phyloP scores from a whole-genome alignment of 2,329 filamentous ascomycete species.

The Parafenestella ontariensis region DNA sequence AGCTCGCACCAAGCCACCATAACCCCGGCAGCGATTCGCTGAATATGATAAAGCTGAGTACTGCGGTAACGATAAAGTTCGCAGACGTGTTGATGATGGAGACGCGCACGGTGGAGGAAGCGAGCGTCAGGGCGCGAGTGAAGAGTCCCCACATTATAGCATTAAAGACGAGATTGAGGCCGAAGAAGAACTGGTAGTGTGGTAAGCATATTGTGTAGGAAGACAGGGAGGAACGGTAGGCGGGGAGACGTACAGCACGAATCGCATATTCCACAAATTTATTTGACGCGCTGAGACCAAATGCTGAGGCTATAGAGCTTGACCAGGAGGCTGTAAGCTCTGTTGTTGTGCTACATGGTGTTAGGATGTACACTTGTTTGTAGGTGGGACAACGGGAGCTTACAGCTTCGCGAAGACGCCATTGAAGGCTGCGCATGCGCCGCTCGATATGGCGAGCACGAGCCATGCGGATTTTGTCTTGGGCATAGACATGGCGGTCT shows the following conservation, averaged over 20 bases:
- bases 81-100: slow-evolving; percentile 82
- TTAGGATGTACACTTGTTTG: slow-evolving; percentile 12
- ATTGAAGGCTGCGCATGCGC: slow-evolving; percentile 80
- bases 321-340: slow-evolving; percentile 63
- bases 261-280: slow-evolving; percentile 59
- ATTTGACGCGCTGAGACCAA: slow-evolving; percentile 56
- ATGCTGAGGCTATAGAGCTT: slow-evolving; percentile 54
- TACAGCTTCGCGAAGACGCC: slow-evolving; percentile 85
- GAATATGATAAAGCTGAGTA: slow-evolving; percentile 75
- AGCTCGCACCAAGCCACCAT: slow-evolving; percentile 77
- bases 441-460: slow-evolving; percentile 73
- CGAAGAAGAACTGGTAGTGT: slow-evolving; percentile 71
- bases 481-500: slow-evolving; percentile 28
- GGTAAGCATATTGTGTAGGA: slow-evolving; percentile 3
- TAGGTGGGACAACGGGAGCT: slow-evolving; percentile 29
- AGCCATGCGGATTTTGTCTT: slow-evolving; percentile 56
- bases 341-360: slow-evolving; percentile 62
- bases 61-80: slow-evolving; percentile 80
- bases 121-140: slow-evolving; percentile 76
- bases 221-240: background rate
- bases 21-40: slow-evolving; percentile 72
- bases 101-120: slow-evolving; percentile 78
- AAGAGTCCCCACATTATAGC: slow-evolving; percentile 86
- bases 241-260: slow-evolving; percentile 56
- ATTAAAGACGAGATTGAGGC: slow-evolving; percentile 76